Evolutionary conservation across 2,329 filamentous ascomycete genomes (phyloP).

Genomic region (Delphinella strobiligena): DNA sequence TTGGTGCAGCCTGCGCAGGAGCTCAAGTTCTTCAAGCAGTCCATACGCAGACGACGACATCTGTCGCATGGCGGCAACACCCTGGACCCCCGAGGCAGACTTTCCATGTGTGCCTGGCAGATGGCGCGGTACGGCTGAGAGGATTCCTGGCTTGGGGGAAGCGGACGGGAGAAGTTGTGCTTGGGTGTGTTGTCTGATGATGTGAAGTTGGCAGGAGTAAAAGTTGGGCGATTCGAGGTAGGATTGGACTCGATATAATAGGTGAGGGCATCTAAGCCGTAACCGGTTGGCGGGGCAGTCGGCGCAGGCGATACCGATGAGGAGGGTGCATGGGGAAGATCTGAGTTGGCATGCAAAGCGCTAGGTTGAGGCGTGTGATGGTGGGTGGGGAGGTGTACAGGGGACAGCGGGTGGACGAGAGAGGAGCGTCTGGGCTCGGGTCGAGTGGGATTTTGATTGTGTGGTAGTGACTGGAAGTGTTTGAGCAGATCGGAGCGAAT

Average conservation of each 20-base stretch:
- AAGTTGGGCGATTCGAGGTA: not conserved
- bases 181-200: conserved; percentile 10
- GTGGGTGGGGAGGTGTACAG: not conserved
- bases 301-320: conserved; percentile 6
- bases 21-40: conserved; percentile 75
- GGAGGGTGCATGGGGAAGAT: not conserved
- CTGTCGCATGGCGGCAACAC: conserved; percentile 77
- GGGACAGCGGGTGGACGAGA: conserved; percentile 8
- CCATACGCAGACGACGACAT: conserved; percentile 66
- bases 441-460: conserved; percentile 28
- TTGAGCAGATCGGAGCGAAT: conserved; percentile 49
- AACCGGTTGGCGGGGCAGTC: conserved; percentile 1
- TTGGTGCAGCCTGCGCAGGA: conserved; percentile 80
- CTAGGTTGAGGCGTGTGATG: conserved; percentile 3
- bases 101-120: conserved; percentile 54
- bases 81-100: conserved; percentile 57
- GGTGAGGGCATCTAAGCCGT: conserved; percentile 1
- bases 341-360: not conserved
- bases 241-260: conserved; percentile 1
- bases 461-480: conserved; percentile 49
- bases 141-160: conserved; percentile 23
- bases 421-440: conserved; percentile 15
- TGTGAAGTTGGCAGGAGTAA: not conserved
- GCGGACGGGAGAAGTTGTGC: conserved; percentile 25
- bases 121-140: conserved; percentile 23